Evolutionary conservation across 2,329 filamentous ascomycete genomes (phyloP), one percentile per base, ranked within the genome.

Genomic region (Teratosphaeria gauchensis): DNA sequence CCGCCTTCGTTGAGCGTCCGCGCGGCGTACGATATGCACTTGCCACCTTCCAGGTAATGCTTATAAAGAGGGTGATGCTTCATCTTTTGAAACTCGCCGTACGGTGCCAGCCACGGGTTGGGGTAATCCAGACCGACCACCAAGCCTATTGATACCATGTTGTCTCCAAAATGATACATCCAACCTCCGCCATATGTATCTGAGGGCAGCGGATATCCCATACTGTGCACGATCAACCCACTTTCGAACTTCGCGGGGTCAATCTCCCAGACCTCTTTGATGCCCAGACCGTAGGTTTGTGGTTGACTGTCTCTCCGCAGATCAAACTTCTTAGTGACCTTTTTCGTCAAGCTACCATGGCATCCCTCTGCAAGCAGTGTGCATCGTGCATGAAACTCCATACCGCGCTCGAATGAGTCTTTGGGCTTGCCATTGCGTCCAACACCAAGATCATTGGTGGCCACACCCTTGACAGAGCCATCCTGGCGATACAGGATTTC

Each of bases 91-190:
- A 99, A 99, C 73, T 99, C 94, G 59, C 86, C 84, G 72, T 97
- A 99, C 0, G 94, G 94, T 3, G 92, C 94, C 58, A 97, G 76
- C 90, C 92, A 99, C 0, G 94, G 94, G 75, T 99, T 99, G 51
- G 89, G 82, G 73, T 99, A 99, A 78, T 99, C 94, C 57, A 99
- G 82, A 28, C 92, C 92, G 42, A 95, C 89, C 11, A 99, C 94
- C 19, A 97, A 80, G 28, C 94, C 94, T 58, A 99, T 81, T 65
- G 86, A 91, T 61, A 99, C 92, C 68, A 97, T 83, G 75, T 97
- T 99, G 68, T 99, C 92, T 42, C 92, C 94, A 74, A 97, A 99
- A 75, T 99, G 94, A 71, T 99, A 99, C 89, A 99, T 92, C 86
- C 91, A 99, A n/a, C 89, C 91, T 64, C 94, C 94, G 65, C 94